phyloP scores from a whole-genome alignment of 2,329 filamentous ascomycete genomes.

The Fusarium sp. region DNA sequence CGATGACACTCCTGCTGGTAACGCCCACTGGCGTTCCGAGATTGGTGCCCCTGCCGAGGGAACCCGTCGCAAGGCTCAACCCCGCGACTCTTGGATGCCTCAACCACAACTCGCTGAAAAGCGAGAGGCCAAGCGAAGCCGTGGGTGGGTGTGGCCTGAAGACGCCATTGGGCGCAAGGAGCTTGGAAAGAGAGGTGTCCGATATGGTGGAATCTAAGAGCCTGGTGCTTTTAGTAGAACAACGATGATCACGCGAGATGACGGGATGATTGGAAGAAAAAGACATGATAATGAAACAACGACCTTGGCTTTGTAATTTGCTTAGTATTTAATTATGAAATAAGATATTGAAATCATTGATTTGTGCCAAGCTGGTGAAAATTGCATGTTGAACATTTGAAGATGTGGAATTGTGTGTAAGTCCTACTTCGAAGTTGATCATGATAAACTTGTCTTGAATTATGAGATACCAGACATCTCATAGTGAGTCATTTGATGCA shows the following conservation, averaged over 20 bases:
- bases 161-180: constrained; percentile 80
- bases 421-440: neutral
- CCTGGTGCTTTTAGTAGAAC: constrained; percentile 26
- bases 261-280: constrained; percentile 33
- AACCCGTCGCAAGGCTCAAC: constrained; percentile 76
- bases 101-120: constrained; percentile 80
- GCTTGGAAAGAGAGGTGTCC: constrained; percentile 74
- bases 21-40: constrained; percentile 75
- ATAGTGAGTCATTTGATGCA: no score
- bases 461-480: neutral
- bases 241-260: constrained; percentile 25
- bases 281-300: constrained; percentile 34
- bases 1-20: constrained; percentile 66
- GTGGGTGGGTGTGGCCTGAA: constrained; percentile 83
- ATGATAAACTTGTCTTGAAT: neutral
- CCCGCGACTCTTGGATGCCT: constrained; percentile 82
- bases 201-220: constrained; percentile 60
- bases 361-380: neutral
- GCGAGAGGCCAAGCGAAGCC: constrained; percentile 77
- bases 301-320: constrained; percentile 22
- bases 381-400: neutral
- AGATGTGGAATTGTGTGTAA: neutral
- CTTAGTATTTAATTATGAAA: constrained; percentile 35
- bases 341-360: constrained; percentile 3
- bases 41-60: constrained; percentile 82